These are phyloP conservation scores for Noccaea caerulescens DNA, from an alignment of 345 rosid genomes.

Conservation along the genomic window DNA sequence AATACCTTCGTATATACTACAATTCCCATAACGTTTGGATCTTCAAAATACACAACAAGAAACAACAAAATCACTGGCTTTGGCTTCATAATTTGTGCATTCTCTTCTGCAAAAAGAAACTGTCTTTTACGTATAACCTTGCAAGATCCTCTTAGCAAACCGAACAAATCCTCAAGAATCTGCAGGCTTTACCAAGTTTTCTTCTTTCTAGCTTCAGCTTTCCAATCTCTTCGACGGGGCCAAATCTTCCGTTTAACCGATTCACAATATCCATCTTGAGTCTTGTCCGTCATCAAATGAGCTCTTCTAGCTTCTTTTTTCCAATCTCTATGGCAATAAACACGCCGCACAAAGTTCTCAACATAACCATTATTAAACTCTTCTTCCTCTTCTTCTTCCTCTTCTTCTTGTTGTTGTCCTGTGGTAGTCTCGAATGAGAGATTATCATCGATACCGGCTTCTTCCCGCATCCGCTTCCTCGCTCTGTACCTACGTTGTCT, in stretches of 20 bases:
- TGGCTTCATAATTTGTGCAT: not conserved
- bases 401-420: slow-evolving; percentile 9
- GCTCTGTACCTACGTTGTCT: slow-evolving; percentile 82
- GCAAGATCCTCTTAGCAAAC: slow-evolving; percentile 21
- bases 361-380: slow-evolving; percentile 41
- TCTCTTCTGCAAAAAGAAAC: not conserved
- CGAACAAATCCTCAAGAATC: slow-evolving; percentile 12
- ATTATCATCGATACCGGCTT: slow-evolving; percentile 38
- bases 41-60: not conserved
- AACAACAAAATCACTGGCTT: not conserved
- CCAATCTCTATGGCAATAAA: slow-evolving; percentile 67
- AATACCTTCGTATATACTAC: not conserved
- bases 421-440: slow-evolving; percentile 9
- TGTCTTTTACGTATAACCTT: not conserved
- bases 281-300: slow-evolving; percentile 38
- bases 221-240: slow-evolving; percentile 63
- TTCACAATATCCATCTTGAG: slow-evolving; percentile 37
- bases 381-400: slow-evolving; percentile 23
- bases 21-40: not conserved
- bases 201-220: slow-evolving; percentile 73
- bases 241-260: slow-evolving; percentile 35
- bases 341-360: slow-evolving; percentile 40
- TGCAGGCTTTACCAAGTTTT: slow-evolving; percentile 36
- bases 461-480: slow-evolving; percentile 64
- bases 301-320: slow-evolving; percentile 77